These are phyloP conservation scores for Paramyrothecium roridum DNA, from an alignment of 2,329 filamentous ascomycete genomes.

Conservation along the genomic window DNA sequence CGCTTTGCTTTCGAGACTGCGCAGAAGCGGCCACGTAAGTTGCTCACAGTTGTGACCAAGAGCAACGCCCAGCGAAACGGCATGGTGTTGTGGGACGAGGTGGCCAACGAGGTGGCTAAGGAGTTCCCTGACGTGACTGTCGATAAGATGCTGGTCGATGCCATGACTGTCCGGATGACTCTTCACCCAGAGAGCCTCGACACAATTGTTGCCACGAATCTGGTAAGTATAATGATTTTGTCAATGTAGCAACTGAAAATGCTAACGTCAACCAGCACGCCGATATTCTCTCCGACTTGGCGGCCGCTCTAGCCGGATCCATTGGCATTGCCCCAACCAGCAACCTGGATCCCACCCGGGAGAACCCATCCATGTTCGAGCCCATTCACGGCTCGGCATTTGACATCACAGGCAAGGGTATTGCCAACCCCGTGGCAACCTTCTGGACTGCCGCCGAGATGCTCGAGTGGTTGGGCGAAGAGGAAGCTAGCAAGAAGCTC, in stretches of 20 bases:
- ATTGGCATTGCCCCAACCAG: constrained; percentile 71
- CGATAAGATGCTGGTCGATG: constrained; percentile 66
- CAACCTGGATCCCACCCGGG: constrained; percentile 59
- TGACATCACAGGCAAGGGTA: constrained; percentile 54
- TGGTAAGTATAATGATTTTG: constrained; percentile 24
- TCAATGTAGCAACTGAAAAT: constrained; percentile 12
- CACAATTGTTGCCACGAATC: constrained; percentile 62
- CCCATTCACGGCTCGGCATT: constrained; percentile 59
- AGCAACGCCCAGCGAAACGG: constrained; percentile 64
- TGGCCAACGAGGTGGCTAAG: constrained; percentile 49
- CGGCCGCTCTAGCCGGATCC: constrained; percentile 65
- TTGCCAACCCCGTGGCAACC: constrained; percentile 55
- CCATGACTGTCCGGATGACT: constrained; percentile 64
- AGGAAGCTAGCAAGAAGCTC: constrained; percentile 43
- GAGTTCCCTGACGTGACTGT: constrained; percentile 59
- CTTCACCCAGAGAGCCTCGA: constrained; percentile 57
- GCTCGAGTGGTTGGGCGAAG: constrained; percentile 54
- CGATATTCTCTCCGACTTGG: constrained; percentile 69
- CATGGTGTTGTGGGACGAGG: constrained; percentile 67
- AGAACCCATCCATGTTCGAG: constrained; percentile 58
- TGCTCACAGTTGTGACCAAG: constrained; percentile 62
- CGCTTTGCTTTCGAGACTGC: constrained; percentile 63
- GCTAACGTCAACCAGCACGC: constrained; percentile 33
- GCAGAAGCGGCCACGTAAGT: constrained; percentile 51
- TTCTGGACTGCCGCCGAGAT: constrained; percentile 60